A percentile compares a stretch with the other conserved stretches of the same genome.
Evolutionary conservation across 805 yeast genomes (phyloP).

Genomic region (Clavispora santaluciae): DNA sequence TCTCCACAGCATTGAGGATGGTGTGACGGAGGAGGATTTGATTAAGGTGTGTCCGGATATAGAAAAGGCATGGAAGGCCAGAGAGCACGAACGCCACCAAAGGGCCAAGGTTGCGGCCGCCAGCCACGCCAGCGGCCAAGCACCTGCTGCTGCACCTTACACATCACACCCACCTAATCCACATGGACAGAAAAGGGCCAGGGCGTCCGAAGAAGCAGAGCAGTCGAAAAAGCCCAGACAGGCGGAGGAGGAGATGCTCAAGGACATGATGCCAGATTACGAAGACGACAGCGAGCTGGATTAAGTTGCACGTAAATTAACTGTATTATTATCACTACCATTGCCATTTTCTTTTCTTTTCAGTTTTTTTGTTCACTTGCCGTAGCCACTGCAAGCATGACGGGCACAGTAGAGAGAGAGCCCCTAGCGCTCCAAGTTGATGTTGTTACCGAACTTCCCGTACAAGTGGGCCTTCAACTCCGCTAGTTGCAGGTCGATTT

Average conservation of each 20-base stretch:
- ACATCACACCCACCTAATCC: conserved; percentile 4
- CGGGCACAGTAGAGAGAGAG: too few species aligned
- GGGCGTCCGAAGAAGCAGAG: not conserved
- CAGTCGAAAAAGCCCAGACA: conserved; percentile 1
- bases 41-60: conserved; percentile 53
- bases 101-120: conserved; percentile 4
- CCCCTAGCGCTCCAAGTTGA: conserved; percentile 65
- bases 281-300: conserved; percentile 19
- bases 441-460: conserved; percentile 83
- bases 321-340: not conserved
- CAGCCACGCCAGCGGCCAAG: not conserved
- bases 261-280: conserved; percentile 19
- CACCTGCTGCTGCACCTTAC: conserved; percentile 9
- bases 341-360: not conserved
- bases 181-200: not conserved
- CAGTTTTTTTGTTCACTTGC: not conserved
- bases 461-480: conserved; percentile 71
- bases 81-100: conserved; percentile 41
- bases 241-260: conserved; percentile 11
- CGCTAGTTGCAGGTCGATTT: conserved; percentile 49
- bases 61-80: conserved; percentile 54
- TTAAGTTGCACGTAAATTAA: not conserved
- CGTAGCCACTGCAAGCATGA: too few species aligned
- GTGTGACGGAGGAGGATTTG: conserved; percentile 77
- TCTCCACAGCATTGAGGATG: conserved; percentile 77